These are phyloP conservation scores for Apiospora phragmitis DNA, from an alignment of 2,329 filamentous ascomycete species.

Conservation along the genomic window DNA sequence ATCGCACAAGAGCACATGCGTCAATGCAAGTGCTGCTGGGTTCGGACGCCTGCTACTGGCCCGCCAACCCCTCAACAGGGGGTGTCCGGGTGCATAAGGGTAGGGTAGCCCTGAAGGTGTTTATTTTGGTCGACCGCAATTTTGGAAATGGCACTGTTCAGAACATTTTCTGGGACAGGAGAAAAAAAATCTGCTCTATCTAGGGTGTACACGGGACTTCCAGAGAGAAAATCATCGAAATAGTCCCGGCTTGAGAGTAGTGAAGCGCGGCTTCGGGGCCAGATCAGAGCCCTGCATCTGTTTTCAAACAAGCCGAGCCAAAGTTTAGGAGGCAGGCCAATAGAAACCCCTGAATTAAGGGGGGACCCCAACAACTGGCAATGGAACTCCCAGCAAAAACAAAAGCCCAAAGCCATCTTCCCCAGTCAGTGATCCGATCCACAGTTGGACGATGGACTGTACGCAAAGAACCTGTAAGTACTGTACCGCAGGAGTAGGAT, in stretches of 20 bases:
- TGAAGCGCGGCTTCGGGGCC: neutral
- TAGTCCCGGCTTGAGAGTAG: neutral
- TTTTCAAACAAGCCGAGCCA: neutral
- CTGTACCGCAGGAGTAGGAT: neutral
- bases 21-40: conserved; percentile 6
- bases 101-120: conserved; percentile 1
- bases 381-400: neutral
- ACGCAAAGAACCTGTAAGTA: neutral
- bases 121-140: neutral
- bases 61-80: neutral
- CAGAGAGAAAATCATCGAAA: conserved; percentile 7
- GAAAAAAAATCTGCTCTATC: neutral
- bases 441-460: neutral
- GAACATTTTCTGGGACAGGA: neutral
- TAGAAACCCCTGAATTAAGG: neutral
- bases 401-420: neutral
- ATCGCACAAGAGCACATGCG: neutral
- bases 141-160: neutral
- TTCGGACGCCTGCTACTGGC: conserved; percentile 3
- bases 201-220: neutral
- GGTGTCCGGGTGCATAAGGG: neutral
- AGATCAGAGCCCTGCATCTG: conserved; percentile 2
- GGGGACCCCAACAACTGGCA: neutral
- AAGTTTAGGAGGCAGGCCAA: neutral
- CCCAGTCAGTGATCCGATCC: conserved; percentile 8